Evolutionary conservation across 805 yeast genomes (phyloP), one percentile per base, ranked within the genome.

Genomic region (Ogataea nitratoaversa): DNA sequence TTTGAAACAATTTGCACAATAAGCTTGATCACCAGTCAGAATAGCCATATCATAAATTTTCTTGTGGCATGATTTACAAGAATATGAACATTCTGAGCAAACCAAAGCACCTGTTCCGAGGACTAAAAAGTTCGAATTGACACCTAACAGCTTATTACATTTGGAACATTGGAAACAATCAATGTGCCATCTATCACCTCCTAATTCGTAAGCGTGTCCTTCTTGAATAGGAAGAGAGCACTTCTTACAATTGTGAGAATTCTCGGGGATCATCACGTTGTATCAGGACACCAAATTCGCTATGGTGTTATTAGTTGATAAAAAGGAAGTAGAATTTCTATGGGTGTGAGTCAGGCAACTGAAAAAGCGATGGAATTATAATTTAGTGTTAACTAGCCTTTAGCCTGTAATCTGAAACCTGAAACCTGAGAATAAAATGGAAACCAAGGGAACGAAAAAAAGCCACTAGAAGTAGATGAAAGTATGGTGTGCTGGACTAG

Each of bases 101-200:
- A 91, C 87, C 42, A 93, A 67, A 36, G 85, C 82, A 22, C 99
- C 98, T 42, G 93, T 88, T 2, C 97, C 98, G 34, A 93, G 68
- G 2, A 91, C 97, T 38, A 93, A 67, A 61, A 93, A 87, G 61
- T 90, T 90, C 19, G 95, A 82, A 54, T 88, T 84, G 47, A 95
- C 85, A 19, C 95, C 95, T 40, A 93, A 67, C 28, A 81, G 74
- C 51, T 78, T 74, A 28, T 75, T 70, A 62, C 99, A 93, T 50
- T 83, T 83, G 40, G 95, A 84, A 63, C 99, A 93, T 34, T 79
- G 73, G 65, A 93, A 93, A 64, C 99, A 93, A 47, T 84, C 76
- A 41, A 88, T 84, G 61, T 93, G 99, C 99, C 99, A 93, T 48
- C 96, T 78, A 57, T 88, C 91, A 20, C 84, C 95, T 19, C 96